phyloP scores from a whole-genome alignment of 306 rosid genomes.

The Vigna trinervia region DNA sequence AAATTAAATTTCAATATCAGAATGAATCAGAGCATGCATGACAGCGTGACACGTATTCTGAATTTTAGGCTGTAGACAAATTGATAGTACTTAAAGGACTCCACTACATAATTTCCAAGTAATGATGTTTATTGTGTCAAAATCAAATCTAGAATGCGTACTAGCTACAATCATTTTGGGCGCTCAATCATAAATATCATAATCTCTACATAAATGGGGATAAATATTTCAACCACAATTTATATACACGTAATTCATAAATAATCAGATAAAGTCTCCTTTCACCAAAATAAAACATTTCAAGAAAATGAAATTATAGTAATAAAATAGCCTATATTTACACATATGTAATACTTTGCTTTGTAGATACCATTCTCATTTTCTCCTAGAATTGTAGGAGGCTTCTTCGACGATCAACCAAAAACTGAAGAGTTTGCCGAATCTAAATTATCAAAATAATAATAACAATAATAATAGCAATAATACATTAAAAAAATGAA shows the following conservation, averaged over 20 bases:
- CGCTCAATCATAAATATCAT: background rate
- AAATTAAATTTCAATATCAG: no score
- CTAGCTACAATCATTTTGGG: background rate
- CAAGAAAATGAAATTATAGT: background rate
- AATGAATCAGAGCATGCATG: no score
- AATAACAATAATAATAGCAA: background rate
- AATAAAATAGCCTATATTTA: constrained; percentile 2
- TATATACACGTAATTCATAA: background rate
- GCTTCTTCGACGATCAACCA: background rate
- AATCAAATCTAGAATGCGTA: constrained; percentile 10
- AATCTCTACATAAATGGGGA: background rate
- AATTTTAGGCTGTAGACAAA: background rate
- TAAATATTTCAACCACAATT: background rate
- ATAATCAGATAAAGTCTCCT: background rate
- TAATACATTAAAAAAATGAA: background rate
- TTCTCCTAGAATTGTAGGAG: background rate
- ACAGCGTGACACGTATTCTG: background rate
- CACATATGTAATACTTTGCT: constrained; percentile 1
- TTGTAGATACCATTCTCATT: constrained; percentile 16
- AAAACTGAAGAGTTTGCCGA: background rate
- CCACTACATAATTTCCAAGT: background rate
- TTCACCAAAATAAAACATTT: background rate
- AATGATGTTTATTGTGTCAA: background rate
- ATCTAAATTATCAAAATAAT: constrained; percentile 31
- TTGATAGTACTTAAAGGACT: no score